phyloP scores from a whole-genome alignment of 352 stramenopile species.

The Phytopythium chamaehyphon region DNA sequence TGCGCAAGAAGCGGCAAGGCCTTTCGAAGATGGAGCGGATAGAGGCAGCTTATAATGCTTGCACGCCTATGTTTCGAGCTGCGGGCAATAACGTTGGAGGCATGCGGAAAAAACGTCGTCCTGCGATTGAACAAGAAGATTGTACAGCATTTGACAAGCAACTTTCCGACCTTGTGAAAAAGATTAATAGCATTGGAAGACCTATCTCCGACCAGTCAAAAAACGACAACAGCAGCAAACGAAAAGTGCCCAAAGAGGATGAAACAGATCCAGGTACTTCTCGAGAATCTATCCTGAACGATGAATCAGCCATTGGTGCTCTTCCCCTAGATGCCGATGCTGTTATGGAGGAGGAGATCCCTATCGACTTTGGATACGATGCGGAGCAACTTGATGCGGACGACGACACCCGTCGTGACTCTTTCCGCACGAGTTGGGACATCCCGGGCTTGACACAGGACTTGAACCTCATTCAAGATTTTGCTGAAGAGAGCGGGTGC shows the following conservation, averaged over 20 bases:
- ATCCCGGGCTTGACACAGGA: constrained; percentile 53
- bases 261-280: not conserved
- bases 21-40: constrained; percentile 41
- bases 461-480: constrained; percentile 78
- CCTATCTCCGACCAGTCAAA: not conserved
- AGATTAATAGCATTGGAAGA: constrained; percentile 1
- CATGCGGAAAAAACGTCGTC: not conserved
- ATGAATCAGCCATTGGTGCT: no score
- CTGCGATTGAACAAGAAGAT: not conserved
- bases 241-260: not conserved
- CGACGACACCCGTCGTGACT: constrained; percentile 19
- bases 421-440: constrained; percentile 58
- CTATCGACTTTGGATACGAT: not conserved
- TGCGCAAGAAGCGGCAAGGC: constrained; percentile 27
- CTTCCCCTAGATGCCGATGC: not conserved
- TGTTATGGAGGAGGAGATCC: not conserved
- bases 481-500: constrained; percentile 60
- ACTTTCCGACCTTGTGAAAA: constrained; percentile 1
- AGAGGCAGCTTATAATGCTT: constrained; percentile 34
- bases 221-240: not conserved
- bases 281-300: no score
- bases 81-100: not conserved
- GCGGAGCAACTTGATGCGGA: constrained; percentile 10
- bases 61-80: not conserved
- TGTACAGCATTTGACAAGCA: constrained; percentile 1